These are phyloP conservation scores for Schizonepeta tenuifolia DNA, from an alignment of 257 asterid species.

Conservation along the genomic window DNA sequence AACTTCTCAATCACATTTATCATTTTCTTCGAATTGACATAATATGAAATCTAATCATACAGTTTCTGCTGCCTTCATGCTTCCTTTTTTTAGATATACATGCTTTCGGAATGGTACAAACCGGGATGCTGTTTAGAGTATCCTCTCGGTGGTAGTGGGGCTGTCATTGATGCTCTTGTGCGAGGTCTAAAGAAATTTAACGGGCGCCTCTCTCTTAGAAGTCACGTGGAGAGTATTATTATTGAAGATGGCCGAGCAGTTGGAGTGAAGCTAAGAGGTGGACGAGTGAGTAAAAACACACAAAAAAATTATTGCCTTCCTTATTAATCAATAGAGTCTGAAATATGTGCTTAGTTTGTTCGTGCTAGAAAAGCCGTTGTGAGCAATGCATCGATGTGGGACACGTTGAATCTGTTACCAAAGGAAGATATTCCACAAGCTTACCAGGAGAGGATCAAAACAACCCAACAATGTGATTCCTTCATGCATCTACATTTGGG, in stretches of 20 bases:
- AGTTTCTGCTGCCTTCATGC: background rate
- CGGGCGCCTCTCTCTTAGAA: constrained; percentile 79
- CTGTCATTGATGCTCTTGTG: constrained; percentile 81
- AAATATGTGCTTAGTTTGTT: constrained; percentile 55
- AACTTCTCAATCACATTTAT: constrained; percentile 27
- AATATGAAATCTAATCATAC: background rate
- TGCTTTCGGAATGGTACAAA: constrained; percentile 97
- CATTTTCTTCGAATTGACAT: background rate
- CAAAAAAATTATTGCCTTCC: background rate
- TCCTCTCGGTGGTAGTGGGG: constrained; percentile 94
- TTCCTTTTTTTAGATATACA: constrained; percentile 67
- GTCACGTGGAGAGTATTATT: constrained; percentile 79
- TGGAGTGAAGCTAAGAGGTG: constrained; percentile 86
- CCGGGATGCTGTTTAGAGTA: constrained; percentile 88
- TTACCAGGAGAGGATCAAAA: constrained; percentile 59
- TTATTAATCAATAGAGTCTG: background rate
- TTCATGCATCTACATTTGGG: constrained; percentile 99
- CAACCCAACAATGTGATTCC: constrained; percentile 91
- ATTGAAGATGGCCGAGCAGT: constrained; percentile 91
- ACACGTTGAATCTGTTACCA: constrained; percentile 75
- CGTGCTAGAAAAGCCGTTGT: constrained; percentile 91
- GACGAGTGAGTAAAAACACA: constrained; percentile 66
- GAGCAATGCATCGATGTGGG: constrained; percentile 99
- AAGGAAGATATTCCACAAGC: constrained; percentile 67
- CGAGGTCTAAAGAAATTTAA: constrained; percentile 85